phyloP scores from a whole-genome alignment of 495 filamentous ascomycete genomes.

The Daldinia decipiens region DNA sequence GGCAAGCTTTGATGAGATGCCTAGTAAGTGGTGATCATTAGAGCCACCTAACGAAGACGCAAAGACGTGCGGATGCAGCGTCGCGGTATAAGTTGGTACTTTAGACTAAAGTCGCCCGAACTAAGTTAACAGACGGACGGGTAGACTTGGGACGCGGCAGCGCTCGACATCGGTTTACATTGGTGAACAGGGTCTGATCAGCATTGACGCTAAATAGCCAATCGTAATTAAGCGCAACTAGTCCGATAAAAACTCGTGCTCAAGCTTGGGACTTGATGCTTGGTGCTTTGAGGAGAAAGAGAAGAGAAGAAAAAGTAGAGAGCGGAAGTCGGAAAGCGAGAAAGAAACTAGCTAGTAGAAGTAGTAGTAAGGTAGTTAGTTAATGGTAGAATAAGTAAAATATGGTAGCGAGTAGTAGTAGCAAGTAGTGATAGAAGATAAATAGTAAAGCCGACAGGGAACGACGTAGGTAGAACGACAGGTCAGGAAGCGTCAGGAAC shows the following conservation, averaged over 20 bases:
- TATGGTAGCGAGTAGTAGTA: slow-evolving; percentile 5
- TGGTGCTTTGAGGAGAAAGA: not conserved
- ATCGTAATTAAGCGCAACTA: slow-evolving; percentile 46
- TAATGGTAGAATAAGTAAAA: slow-evolving; percentile 8
- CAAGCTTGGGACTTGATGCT: slow-evolving; percentile 8
- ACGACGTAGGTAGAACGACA: slow-evolving; percentile 25
- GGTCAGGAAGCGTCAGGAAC: slow-evolving; percentile 26
- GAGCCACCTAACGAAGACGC: slow-evolving; percentile 2
- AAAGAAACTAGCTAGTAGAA: slow-evolving; percentile 20
- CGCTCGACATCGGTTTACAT: slow-evolving; percentile 31
- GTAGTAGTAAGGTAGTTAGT: slow-evolving; percentile 14
- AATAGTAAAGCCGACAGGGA: slow-evolving; percentile 15
- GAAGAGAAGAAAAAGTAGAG: not conserved
- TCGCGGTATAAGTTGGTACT: slow-evolving; percentile 16
- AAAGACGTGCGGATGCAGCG: slow-evolving; percentile 8
- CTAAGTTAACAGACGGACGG: slow-evolving; percentile 7
- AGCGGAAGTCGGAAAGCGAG: not conserved
- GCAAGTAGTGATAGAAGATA: not conserved
- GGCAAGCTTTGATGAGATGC: slow-evolving; percentile 14
- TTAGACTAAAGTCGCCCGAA: slow-evolving; percentile 4
- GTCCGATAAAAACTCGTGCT: slow-evolving; percentile 31
- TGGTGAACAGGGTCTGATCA: slow-evolving; percentile 36
- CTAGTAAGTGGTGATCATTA: slow-evolving; percentile 12
- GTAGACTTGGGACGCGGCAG: slow-evolving; percentile 13
- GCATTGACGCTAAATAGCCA: slow-evolving; percentile 43